Conservation (phyloP, 352 stramenopile genomes). For the Phytophthora crassamura region DNA sequence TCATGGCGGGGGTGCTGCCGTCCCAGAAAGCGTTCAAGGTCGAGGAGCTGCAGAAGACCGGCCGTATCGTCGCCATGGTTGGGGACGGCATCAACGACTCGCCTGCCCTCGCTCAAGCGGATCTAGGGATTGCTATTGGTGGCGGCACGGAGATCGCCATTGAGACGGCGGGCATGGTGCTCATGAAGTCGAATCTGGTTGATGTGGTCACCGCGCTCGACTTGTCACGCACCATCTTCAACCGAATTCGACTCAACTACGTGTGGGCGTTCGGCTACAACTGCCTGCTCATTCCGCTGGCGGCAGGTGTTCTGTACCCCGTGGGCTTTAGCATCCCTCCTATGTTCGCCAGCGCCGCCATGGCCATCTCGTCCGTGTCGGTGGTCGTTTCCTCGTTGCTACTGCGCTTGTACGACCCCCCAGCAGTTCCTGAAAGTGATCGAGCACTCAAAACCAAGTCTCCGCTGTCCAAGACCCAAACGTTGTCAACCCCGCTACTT, state of each 20-base stretch:
- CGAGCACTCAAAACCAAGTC: constrained; percentile 52
- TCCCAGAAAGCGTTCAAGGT: constrained; percentile 93
- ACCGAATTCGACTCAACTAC: constrained; percentile 97
- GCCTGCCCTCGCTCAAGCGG: constrained; percentile 94
- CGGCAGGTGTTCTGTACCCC: constrained; percentile 96
- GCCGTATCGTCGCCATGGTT: constrained; percentile 94
- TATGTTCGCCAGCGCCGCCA: constrained; percentile 94
- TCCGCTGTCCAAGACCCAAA: constrained; percentile 65
- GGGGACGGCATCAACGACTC: constrained; percentile 99
- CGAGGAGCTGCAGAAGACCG: constrained; percentile 85
- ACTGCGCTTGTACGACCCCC: constrained; percentile 90
- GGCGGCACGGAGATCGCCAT: constrained; percentile 97
- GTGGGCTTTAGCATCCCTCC: constrained; percentile 93
- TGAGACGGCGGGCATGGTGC: constrained; percentile 95
- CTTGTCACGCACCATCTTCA: constrained; percentile 95
- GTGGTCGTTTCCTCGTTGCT: constrained; percentile 95
- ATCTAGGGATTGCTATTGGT: constrained; percentile 96
- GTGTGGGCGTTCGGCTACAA: constrained; percentile 99
- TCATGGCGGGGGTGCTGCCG: constrained; percentile 96
- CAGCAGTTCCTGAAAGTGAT: constrained; percentile 47
- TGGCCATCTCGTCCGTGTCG: constrained; percentile 96
- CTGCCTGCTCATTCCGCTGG: constrained; percentile 94
- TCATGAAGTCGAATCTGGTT: constrained; percentile 86
- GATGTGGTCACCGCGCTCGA: constrained; percentile 96
- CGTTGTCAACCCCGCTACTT: constrained; percentile 55